Percentiles rank a stretch among this genome's conserved stretches.
Evolutionary conservation across 371 early-diverging fungal genomes (phyloP).

Genomic region (Apophysomyces trapeziformis): DNA sequence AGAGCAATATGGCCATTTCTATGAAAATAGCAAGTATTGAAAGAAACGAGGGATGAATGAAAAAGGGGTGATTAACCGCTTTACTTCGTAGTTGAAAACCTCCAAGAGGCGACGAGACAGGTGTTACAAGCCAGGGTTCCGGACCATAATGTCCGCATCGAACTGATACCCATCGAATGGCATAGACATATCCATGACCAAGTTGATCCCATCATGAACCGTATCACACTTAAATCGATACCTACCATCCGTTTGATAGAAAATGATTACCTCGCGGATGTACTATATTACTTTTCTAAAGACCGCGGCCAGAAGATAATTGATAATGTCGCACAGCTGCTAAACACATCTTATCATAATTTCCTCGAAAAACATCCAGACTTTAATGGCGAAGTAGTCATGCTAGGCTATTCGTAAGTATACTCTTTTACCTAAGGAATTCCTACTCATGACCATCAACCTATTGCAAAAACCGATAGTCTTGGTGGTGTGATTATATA

Average conservation of each 20-base stretch:
- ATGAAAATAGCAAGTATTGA: not conserved
- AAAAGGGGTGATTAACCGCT: too few relatives aligned
- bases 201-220: constrained; percentile 43
- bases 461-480: constrained; percentile 9
- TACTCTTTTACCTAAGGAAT: not conserved
- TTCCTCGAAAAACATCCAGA: constrained; percentile 60
- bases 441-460: not conserved
- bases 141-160: constrained; percentile 50
- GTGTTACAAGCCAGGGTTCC: constrained; percentile 58
- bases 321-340: constrained; percentile 56
- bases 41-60: not conserved
- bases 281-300: constrained; percentile 62
- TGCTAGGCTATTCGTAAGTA: constrained; percentile 62
- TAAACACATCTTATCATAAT: constrained; percentile 60
- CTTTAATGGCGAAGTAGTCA: constrained; percentile 60
- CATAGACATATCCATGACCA: constrained; percentile 61
- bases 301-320: constrained; percentile 63
- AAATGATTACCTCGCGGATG: constrained; percentile 73
- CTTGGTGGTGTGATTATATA: constrained; percentile 71
- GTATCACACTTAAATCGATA: constrained; percentile 70
- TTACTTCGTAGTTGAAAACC: constrained; percentile 43
- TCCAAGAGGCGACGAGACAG: constrained; percentile 60
- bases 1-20: constrained; percentile 62
- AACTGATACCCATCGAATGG: constrained; percentile 61
- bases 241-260: constrained; percentile 65